These are phyloP conservation scores for Coniochaeta pulveracea DNA, from an alignment of 2,329 filamentous ascomycete species.

Conservation along the genomic window DNA sequence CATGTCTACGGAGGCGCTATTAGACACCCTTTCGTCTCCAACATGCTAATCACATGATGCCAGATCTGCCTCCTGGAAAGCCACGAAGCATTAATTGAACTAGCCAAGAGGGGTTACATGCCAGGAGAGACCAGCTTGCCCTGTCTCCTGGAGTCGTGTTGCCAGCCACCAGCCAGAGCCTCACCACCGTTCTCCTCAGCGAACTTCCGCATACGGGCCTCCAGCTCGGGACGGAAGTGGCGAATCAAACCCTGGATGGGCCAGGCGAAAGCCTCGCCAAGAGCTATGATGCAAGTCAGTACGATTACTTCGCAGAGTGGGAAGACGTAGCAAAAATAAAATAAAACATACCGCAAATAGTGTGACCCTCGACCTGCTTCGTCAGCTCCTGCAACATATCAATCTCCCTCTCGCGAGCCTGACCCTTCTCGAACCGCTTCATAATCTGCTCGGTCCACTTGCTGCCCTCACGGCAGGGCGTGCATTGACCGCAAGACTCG, in stretches of 20 bases:
- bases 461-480: conserved; percentile 96
- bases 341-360: conserved; percentile 70
- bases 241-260: conserved; percentile 95
- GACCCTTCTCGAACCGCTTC: conserved; percentile 86
- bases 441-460: conserved; percentile 99
- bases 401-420: conserved; percentile 83
- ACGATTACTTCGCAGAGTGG: not conserved
- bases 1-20: conserved; percentile 1
- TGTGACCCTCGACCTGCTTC: conserved; percentile 98
- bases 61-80: not conserved
- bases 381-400: conserved; percentile 99
- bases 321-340: not conserved
- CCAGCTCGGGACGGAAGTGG: conserved; percentile 93
- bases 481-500: conserved; percentile 97
- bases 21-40: not conserved
- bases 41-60: not conserved
- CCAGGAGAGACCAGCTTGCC: conserved; percentile 82
- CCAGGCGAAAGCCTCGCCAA: conserved; percentile 98
- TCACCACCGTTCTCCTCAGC: conserved; percentile 60
- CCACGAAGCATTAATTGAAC: not conserved
- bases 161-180: conserved; percentile 80
- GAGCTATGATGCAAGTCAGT: conserved; percentile 35
- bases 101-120: conserved; percentile 45
- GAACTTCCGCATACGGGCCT: conserved; percentile 79
- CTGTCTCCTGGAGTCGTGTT: conserved; percentile 59